These are phyloP conservation scores for Nidularia sp. DNA, from an alignment of 768 basidiomycete genomes.

Conservation along the genomic window DNA sequence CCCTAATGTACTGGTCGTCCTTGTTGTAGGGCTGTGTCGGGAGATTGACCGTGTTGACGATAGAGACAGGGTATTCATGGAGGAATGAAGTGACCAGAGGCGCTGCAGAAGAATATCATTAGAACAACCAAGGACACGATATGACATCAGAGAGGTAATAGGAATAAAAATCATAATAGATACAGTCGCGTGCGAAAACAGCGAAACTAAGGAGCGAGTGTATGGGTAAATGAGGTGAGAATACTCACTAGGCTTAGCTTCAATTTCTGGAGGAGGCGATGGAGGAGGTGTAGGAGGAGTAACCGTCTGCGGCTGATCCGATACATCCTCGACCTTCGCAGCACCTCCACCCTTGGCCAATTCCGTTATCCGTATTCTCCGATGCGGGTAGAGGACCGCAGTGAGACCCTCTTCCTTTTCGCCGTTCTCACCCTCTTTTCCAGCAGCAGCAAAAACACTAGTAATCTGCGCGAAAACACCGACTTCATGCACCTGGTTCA, in stretches of 20 bases:
- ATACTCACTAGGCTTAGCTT: constrained; percentile 4
- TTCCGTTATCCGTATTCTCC: constrained; percentile 85
- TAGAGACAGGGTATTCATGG: constrained; percentile 78
- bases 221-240: neutral
- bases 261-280: constrained; percentile 16
- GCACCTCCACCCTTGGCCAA: constrained; percentile 64
- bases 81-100: constrained; percentile 83
- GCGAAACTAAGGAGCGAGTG: neutral
- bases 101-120: constrained; percentile 18
- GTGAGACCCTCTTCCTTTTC: constrained; percentile 85
- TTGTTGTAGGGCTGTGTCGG: constrained; percentile 80
- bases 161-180: too few relatives aligned
- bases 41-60: constrained; percentile 87
- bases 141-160: too few relatives aligned
- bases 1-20: constrained; percentile 92
- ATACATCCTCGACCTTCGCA: constrained; percentile 21
- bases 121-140: too few relatives aligned
- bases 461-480: constrained; percentile 98
- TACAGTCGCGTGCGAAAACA: neutral
- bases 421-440: constrained; percentile 22
- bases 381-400: constrained; percentile 90
- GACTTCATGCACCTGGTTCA: constrained; percentile 85
- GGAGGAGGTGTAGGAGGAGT: constrained; percentile 44
- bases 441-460: constrained; percentile 72
- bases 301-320: constrained; percentile 41